Evolutionary conservation across 352 stramenopile species (phyloP).

Genomic region (Peronospora farinosa): DNA sequence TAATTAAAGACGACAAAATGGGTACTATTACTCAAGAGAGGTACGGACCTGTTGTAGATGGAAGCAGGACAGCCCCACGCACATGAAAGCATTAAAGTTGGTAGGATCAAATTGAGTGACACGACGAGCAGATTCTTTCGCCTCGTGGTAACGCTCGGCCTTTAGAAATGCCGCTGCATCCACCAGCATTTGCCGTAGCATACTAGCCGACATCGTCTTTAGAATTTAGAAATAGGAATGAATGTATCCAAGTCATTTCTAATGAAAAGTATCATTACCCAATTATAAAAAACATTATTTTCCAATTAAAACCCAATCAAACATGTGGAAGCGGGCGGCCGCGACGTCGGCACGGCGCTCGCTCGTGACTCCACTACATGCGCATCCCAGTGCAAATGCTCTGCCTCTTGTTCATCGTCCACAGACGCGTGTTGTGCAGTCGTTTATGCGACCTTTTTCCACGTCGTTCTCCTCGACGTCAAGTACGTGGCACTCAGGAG

Average conservation of each 20-base stretch:
- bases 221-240: conserved; percentile 1
- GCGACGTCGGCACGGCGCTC: conserved; percentile 14
- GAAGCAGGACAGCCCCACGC: conserved; percentile 68
- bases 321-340: conserved; percentile 26
- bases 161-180: conserved; percentile 64
- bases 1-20: not conserved
- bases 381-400: not conserved
- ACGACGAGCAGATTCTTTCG: conserved; percentile 52
- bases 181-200: conserved; percentile 76
- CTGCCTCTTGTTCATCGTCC: not conserved
- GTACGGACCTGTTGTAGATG: conserved; percentile 54
- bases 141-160: conserved; percentile 67
- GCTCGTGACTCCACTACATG: conserved; percentile 5
- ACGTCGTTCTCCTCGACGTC: conserved; percentile 12
- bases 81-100: conserved; percentile 83
- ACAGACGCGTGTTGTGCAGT: conserved; percentile 6
- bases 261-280: not conserved
- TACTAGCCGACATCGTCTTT: conserved; percentile 46
- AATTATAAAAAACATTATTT: not conserved
- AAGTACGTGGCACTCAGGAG: conserved; percentile 14
- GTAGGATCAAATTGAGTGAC: conserved; percentile 72
- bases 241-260: not conserved
- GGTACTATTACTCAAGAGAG: not conserved
- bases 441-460: conserved; percentile 17
- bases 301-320: conserved; percentile 1